These are phyloP conservation scores for Asterophora lycoperdoides DNA, from an alignment of 768 basidiomycete genomes.

Conservation along the genomic window DNA sequence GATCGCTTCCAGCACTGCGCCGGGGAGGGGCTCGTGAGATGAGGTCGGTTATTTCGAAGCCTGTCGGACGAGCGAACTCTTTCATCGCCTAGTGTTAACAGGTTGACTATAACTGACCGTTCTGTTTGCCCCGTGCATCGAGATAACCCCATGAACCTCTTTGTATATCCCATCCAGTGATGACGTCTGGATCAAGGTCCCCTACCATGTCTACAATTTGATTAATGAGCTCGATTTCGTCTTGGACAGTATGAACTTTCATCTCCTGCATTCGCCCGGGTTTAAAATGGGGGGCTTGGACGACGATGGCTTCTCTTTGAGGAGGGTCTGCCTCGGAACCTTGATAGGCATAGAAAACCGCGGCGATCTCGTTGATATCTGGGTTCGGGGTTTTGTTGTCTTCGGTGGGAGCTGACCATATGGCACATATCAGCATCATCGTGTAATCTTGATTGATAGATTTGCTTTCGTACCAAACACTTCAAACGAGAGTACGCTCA, in stretches of 20 bases:
- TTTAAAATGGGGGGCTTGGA: constrained; percentile 37
- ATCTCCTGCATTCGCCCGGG: constrained; percentile 38
- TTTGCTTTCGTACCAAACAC: constrained; percentile 60
- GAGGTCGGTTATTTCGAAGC: constrained; percentile 65
- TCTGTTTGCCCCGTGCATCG: constrained; percentile 53
- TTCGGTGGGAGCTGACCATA: constrained; percentile 50
- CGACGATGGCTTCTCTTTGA: constrained; percentile 50
- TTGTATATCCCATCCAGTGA: constrained; percentile 92
- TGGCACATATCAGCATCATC: background rate
- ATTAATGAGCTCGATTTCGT: constrained; percentile 82
- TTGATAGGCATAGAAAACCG: constrained; percentile 74
- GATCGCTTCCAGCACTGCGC: constrained; percentile 38
- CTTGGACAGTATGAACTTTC: constrained; percentile 49
- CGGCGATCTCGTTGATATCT: constrained; percentile 57
- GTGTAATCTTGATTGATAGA: background rate
- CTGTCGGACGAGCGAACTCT: constrained; percentile 36
- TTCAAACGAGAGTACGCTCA: constrained; percentile 82
- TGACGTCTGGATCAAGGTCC: constrained; percentile 84
- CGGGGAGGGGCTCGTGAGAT: constrained; percentile 70
- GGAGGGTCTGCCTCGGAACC: constrained; percentile 34
- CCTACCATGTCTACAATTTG: constrained; percentile 65
- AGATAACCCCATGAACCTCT: constrained; percentile 89
- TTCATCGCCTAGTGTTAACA: background rate
- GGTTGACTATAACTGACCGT: constrained; percentile 39
- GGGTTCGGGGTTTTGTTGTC: constrained; percentile 61